Evolutionary conservation across 176 grass and related monocot species (phyloP), one percentile per base, ranked within the genome.

Genomic region (Dactylis glomerata): DNA sequence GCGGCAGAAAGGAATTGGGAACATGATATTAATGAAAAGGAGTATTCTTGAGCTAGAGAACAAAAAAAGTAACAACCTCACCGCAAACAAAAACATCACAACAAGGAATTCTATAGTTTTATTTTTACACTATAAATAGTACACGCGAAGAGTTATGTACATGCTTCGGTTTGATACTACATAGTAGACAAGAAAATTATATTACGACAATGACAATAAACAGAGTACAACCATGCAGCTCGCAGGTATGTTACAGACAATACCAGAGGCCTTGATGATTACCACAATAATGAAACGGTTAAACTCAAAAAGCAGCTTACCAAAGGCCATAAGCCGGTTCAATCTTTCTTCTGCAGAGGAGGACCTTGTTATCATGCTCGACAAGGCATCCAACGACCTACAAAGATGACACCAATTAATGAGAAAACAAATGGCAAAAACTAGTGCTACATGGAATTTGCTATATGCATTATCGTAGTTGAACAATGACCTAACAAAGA

Each of bases 351-450:
- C 87, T 93, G 84, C 96, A 99, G 20, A 99, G 82, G 37, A 99
- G 91, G 51, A 99, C 86, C 82, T 96, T 99, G 84, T 92, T 92
- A 69, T 94, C 88, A 61, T 99, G 96, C 84, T 99, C 96, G 88
- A 99, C 93, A 6, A 99, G 81, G 51, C 96, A 99, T 76, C 96
- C 93, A 47, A 96, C 96, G 80, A 99, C 96, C 96, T 99, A 84
- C n/a, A n/a, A 61, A 81, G 27, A 83, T 38, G 37, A 24, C 17
- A 66, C 1, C 22, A 28, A 77, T 47, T 79, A 75, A 71, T 23
- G 46, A 13, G 30, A 86, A 90, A 84, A 78, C 27, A 8, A 27
- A 33, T 36, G n/a, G 9, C 19, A 31, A 55, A 42, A 62, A 6
- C 14, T 20, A 40, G 64, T 1, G 64, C 13, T 52, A 30, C 13